These are phyloP conservation scores for Gilbertella persicaria DNA, from an alignment of 371 early-diverging fungal genomes.

Conservation along the genomic window DNA sequence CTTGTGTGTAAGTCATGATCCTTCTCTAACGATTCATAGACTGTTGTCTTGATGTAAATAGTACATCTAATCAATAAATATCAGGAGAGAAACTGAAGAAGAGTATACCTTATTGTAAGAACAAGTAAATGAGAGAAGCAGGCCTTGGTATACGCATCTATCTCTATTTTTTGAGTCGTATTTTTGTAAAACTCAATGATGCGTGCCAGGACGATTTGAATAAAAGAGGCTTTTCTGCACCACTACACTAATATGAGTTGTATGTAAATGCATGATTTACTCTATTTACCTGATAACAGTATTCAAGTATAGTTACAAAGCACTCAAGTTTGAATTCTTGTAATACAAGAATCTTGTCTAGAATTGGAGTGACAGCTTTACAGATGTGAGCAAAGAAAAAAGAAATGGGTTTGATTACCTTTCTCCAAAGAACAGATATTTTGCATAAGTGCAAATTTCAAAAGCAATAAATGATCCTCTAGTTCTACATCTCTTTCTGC, in stretches of 20 bases:
- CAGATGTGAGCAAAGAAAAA: background rate
- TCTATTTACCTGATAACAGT: constrained; percentile 1
- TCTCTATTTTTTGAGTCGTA: background rate
- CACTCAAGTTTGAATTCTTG: background rate
- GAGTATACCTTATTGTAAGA: background rate
- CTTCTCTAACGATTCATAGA: constrained; percentile 9
- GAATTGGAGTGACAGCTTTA: background rate
- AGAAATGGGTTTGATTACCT: background rate
- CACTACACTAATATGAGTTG: background rate
- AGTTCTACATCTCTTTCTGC: background rate
- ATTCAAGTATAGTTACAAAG: background rate
- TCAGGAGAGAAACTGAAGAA: no score
- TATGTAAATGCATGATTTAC: no score
- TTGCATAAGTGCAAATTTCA: background rate
- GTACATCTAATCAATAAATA: no score
- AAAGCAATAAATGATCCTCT: background rate
- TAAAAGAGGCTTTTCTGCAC: background rate
- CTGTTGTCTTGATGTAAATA: constrained; percentile 14
- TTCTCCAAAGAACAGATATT: background rate
- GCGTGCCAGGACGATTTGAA: background rate
- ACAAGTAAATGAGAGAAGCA: background rate
- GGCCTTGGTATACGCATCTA: background rate
- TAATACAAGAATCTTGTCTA: background rate
- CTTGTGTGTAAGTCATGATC: constrained; percentile 1
- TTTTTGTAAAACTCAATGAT: background rate